Evolutionary conservation across 208 protist genomes (phyloP).

Genomic region (Phytomonas sp.): DNA sequence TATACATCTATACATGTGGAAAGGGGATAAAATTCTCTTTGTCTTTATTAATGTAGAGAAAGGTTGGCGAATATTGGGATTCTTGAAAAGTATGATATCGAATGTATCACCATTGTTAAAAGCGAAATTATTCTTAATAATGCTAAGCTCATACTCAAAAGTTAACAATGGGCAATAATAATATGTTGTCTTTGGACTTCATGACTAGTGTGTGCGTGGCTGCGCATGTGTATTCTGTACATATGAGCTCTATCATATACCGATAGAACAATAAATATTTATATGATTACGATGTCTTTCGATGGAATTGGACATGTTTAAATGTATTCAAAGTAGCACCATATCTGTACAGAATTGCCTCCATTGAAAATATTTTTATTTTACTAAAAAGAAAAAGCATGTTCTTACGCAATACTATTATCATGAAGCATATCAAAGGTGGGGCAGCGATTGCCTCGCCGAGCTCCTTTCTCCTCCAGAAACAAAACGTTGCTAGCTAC

Average conservation of each 20-base stretch:
- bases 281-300: background rate
- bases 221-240: slow-evolving; percentile 4
- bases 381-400: background rate
- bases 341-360: background rate
- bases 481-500: slow-evolving; percentile 65
- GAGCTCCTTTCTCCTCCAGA: slow-evolving; percentile 34
- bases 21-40: background rate
- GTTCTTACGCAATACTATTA: background rate
- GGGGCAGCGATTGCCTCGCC: background rate
- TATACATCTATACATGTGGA: background rate
- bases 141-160: background rate
- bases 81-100: background rate
- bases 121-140: background rate
- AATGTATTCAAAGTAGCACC: background rate
- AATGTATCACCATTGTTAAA: background rate
- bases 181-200: background rate
- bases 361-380: background rate
- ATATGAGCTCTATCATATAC: background rate
- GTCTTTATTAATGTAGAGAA: background rate
- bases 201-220: background rate
- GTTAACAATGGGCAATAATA: background rate
- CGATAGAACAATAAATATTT: background rate
- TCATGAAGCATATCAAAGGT: background rate
- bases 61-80: background rate
- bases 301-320: background rate